Evolutionary conservation across 192 early-diverging fungal genomes (phyloP).

Genomic region (Dissophora ornata): DNA sequence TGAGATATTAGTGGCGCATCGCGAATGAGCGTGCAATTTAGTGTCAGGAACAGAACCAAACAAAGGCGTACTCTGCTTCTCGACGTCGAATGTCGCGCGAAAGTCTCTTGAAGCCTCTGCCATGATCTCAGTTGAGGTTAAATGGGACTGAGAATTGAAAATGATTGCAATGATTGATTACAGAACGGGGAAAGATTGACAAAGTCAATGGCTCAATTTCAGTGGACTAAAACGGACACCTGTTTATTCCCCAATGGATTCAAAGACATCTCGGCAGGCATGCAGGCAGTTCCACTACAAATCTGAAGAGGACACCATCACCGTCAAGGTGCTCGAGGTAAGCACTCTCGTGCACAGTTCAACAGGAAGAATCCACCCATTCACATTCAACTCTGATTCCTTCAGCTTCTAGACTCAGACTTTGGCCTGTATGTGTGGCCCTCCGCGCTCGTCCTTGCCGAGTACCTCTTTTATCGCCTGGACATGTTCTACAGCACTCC

Average conservation of each 20-base stretch:
- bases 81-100: slow-evolving; percentile 49
- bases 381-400: not conserved
- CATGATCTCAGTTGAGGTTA: slow-evolving; percentile 3
- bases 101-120: slow-evolving; percentile 56
- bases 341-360: not conserved
- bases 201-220: not conserved
- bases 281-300: slow-evolving; percentile 34
- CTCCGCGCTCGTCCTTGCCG: slow-evolving; percentile 71
- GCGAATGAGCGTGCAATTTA: not conserved
- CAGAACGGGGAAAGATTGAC: not conserved
- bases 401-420: slow-evolving; percentile 63
- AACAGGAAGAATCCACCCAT: not conserved
- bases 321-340: slow-evolving; percentile 43
- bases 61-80: slow-evolving; percentile 33
- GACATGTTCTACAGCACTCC: slow-evolving; percentile 41
- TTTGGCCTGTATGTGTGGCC: slow-evolving; percentile 83
- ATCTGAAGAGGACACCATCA: not conserved
- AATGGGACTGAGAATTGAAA: not conserved
- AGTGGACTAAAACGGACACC: too few relatives aligned
- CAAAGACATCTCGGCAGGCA: slow-evolving; percentile 8
- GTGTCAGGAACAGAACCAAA: too few relatives aligned
- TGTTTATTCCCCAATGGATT: too few relatives aligned
- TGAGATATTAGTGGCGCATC: slow-evolving; percentile 1
- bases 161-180: not conserved
- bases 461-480: slow-evolving; percentile 62